Base-by-base conservation (phyloP, 441 rosid genomes). In the Populus hybrid region DNA sequence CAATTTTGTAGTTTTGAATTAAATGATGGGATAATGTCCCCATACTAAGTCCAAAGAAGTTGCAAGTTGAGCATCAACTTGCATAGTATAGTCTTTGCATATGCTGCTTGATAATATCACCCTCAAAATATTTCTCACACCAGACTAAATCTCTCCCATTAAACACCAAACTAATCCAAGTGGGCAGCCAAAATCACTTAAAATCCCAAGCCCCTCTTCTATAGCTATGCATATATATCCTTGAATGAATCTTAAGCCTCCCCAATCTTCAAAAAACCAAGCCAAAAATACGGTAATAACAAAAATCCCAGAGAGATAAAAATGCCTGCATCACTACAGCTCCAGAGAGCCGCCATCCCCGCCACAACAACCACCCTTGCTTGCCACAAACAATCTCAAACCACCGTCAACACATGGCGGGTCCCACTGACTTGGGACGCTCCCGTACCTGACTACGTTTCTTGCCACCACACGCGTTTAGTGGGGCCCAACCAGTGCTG, bases 261-360 rank as follows among this genome's bases (percentile, higher is more conserved):
- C 19, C 2, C 6, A 21, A 35, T 53, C 32, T 9, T 36, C 21
- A 64, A 34, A 65, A 36, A 50, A 21, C 9, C 8, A 14, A 21
- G 3, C 19, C n/a, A 32, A 75, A 19, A 42, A 30, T 2, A 16
- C 42, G 28, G 50, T 32, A 8, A 9, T 14, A 46, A 46, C 18
- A 46, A 35, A 53, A 35, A 9, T 19, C 28, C 11, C 11, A 10
- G 2, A 23, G 34, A 8, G 6, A 6, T 16, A 50, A 72, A 16
- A 21, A 92, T 90, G 98, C 95, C 95, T 78, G 85, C 96, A 2
- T 77, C 98, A 1, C 73, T 88, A 10, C 91, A 91, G 26, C 84
- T 85, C 75, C 89, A 81, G 9, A 83, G 87, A 71, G 6, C 84
- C 68, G 32, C 74, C 79, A 1, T 83, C 66, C 11, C 77, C 32